A percentile compares a stretch with the other conserved stretches of the same genome.
phyloP scores from a whole-genome alignment of 2,329 filamentous ascomycete species.

The Botryotinia narcissicola region DNA sequence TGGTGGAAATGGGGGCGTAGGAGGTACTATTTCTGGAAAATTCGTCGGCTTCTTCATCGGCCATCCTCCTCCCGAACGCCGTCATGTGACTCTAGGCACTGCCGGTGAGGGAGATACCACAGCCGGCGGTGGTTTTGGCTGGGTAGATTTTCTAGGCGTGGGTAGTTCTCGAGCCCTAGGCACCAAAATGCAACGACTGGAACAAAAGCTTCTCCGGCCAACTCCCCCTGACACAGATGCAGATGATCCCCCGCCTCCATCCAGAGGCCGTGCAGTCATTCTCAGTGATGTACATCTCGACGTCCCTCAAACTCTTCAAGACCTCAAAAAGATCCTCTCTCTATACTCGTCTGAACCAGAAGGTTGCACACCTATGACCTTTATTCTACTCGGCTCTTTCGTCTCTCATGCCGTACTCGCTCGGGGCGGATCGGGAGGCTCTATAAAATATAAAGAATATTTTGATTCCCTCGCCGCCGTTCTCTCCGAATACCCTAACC shows the following conservation, averaged over 20 bases:
- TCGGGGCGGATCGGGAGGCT: constrained; percentile 69
- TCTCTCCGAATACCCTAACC: constrained; percentile 76
- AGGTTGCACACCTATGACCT: constrained; percentile 68
- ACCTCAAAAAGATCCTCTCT: constrained; percentile 74
- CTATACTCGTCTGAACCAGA: constrained; percentile 67
- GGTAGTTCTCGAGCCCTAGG: constrained; percentile 86
- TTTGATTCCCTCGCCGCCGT: constrained; percentile 85
- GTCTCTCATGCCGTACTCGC: constrained; percentile 63
- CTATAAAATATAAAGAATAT: constrained; percentile 95
- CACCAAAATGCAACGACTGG: constrained; percentile 76
- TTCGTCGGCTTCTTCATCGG: constrained; percentile 90
- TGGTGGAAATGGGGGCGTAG: constrained; percentile 76
- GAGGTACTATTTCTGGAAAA: constrained; percentile 85
- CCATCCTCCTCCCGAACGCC: constrained; percentile 85
- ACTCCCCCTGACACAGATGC: constrained; percentile 17
- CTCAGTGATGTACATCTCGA: constrained; percentile 86
- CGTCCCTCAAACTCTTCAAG: constrained; percentile 74
- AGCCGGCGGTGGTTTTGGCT: constrained; percentile 82
- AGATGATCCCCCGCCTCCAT: constrained; percentile 34
- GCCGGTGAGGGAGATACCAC: constrained; percentile 56
- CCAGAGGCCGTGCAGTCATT: constrained; percentile 63
- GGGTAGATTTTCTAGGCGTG: constrained; percentile 93
- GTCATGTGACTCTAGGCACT: constrained; percentile 73
- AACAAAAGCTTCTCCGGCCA: constrained; percentile 61
- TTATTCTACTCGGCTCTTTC: constrained; percentile 87